Conservation (phyloP, 805 yeast genomes). For the Grigorovia yakushimaensis region DNA sequence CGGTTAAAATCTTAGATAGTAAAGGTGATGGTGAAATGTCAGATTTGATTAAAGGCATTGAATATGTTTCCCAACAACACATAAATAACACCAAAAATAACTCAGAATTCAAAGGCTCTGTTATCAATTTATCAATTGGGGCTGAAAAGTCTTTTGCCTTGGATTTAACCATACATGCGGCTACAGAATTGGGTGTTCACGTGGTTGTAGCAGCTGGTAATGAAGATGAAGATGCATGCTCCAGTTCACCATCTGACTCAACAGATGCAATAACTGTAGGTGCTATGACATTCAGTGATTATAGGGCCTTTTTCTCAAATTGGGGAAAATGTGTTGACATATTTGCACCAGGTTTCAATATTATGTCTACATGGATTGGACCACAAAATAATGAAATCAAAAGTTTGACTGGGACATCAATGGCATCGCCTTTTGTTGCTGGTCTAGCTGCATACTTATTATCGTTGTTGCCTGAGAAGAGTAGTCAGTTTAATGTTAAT, state of each 20-base stretch:
- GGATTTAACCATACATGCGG: slow-evolving; percentile 79
- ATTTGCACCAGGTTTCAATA: slow-evolving; percentile 90
- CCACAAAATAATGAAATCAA: slow-evolving; percentile 58
- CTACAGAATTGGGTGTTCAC: slow-evolving; percentile 75
- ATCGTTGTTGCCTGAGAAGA: slow-evolving; percentile 68
- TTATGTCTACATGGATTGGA: slow-evolving; percentile 75
- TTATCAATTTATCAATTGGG: slow-evolving; percentile 87
- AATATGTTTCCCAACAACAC: slow-evolving; percentile 69
- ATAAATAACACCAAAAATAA: slow-evolving; percentile 44
- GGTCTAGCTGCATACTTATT: slow-evolving; percentile 84
- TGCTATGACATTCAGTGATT: slow-evolving; percentile 79
- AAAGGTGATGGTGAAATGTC: slow-evolving; percentile 76
- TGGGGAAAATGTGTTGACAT: slow-evolving; percentile 92
- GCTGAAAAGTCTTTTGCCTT: slow-evolving; percentile 84
- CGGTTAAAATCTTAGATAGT: slow-evolving; percentile 71
- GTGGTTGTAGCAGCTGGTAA: slow-evolving; percentile 96
- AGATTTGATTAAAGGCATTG: slow-evolving; percentile 75
- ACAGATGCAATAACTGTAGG: slow-evolving; percentile 84
- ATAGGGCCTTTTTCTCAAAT: slow-evolving; percentile 91
- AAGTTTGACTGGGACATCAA: slow-evolving; percentile 88
- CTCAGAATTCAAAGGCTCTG: slow-evolving; percentile 56
- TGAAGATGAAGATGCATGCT: slow-evolving; percentile 85
- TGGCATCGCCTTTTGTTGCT: slow-evolving; percentile 94
- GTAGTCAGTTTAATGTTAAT: slow-evolving; percentile 45
- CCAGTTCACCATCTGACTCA: slow-evolving; percentile 81